A percentile compares a stretch with the other conserved stretches of the same genome.
These are phyloP conservation scores for Tetrapisispora phaffii DNA, from an alignment of 805 yeast genomes.

Conservation along the genomic window DNA sequence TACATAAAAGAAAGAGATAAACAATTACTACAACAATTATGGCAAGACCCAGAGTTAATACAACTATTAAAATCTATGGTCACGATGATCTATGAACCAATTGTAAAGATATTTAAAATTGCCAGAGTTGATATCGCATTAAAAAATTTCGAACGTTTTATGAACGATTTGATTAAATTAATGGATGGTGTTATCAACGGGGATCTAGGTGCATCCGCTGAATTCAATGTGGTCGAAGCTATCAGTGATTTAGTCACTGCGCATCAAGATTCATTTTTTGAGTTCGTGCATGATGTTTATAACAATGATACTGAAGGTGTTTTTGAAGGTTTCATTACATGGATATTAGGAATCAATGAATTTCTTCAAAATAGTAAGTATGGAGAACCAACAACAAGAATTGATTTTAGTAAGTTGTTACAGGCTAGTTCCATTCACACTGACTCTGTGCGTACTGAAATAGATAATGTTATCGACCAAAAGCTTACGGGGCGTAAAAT, in stretches of 20 bases:
- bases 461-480: slow-evolving; percentile 31
- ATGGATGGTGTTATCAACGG: slow-evolving; percentile 44
- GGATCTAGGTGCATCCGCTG: slow-evolving; percentile 38
- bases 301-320: slow-evolving; percentile 60
- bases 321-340: slow-evolving; percentile 59
- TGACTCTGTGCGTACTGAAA: slow-evolving; percentile 29
- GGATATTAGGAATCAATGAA: slow-evolving; percentile 61
- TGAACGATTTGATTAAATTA: slow-evolving; percentile 52
- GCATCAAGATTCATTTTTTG: slow-evolving; percentile 64
- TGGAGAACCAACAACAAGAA: slow-evolving; percentile 31
- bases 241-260: slow-evolving; percentile 56
- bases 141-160: slow-evolving; percentile 52
- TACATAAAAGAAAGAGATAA: slow-evolving; percentile 67
- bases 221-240: slow-evolving; percentile 47
- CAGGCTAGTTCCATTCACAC: slow-evolving; percentile 14
- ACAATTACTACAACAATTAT: slow-evolving; percentile 58
- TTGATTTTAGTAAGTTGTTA: slow-evolving; percentile 37
- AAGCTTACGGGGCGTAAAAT: slow-evolving; percentile 30
- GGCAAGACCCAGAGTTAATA: slow-evolving; percentile 83
- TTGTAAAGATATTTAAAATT: slow-evolving; percentile 55
- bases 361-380: slow-evolving; percentile 54
- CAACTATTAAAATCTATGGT: slow-evolving; percentile 62
- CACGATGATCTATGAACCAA: slow-evolving; percentile 62
- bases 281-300: slow-evolving; percentile 74
- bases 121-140: slow-evolving; percentile 60